Percentiles rank a stretch among this genome's conserved stretches.
Conservation (phyloP, 768 basidiomycete genomes). For the Tricholoma bakamatsutake region DNA sequence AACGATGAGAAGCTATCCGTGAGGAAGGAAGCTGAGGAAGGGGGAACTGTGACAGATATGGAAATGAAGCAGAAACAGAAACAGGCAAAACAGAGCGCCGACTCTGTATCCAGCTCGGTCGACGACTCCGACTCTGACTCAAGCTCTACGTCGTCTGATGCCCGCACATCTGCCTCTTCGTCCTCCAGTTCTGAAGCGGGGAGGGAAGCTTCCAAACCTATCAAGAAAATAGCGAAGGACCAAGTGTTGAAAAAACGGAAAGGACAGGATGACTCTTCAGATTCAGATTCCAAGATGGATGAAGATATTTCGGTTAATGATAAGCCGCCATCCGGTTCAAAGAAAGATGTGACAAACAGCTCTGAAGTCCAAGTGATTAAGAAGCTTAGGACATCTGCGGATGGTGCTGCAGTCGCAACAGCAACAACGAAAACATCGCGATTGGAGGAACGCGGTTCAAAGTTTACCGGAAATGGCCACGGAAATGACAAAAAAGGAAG, state of each 20-base stretch:
- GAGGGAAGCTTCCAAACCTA: neutral
- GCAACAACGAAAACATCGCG: conserved; percentile 23
- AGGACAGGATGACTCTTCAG: conserved; percentile 1
- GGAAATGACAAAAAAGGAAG: conserved; percentile 27
- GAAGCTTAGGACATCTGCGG: conserved; percentile 52
- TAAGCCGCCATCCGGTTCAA: neutral
- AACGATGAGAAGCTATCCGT: neutral
- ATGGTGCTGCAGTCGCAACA: conserved; percentile 44
- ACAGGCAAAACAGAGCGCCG: neutral
- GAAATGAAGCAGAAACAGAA: conserved; percentile 9
- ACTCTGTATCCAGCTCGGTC: neutral
- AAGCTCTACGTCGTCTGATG: conserved; percentile 17
- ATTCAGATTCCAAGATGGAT: neutral
- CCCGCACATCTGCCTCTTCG: neutral
- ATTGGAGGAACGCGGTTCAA: conserved; percentile 2
- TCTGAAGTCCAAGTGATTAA: conserved; percentile 41
- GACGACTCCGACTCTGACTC: conserved; percentile 19
- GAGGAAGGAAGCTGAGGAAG: neutral
- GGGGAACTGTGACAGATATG: conserved; percentile 6
- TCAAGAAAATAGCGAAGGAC: neutral
- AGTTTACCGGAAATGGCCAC: conserved; percentile 14
- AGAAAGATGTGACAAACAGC: conserved; percentile 1
- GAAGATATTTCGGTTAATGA: conserved; percentile 7
- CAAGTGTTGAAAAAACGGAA: neutral
- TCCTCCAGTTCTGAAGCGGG: neutral